phyloP scores from a whole-genome alignment of 2,329 filamentous ascomycete genomes.

The Xylaria sp. region DNA sequence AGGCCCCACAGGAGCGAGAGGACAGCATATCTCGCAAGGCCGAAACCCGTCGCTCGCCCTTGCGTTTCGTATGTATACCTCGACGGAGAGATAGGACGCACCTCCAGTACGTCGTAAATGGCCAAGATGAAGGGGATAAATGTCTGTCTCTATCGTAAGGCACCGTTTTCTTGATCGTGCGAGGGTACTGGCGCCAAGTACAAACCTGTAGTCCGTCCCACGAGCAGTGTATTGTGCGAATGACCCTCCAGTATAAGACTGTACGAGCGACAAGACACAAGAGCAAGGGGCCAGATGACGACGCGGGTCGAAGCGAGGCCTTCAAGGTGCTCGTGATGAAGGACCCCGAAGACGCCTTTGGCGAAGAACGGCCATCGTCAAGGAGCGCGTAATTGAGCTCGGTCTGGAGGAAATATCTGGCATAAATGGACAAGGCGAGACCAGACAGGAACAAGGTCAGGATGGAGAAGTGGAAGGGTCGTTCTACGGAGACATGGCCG shows the following conservation, averaged over 20 bases:
- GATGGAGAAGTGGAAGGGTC: conserved; percentile 41
- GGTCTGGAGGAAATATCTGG: conserved; percentile 16
- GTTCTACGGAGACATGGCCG: conserved; percentile 25
- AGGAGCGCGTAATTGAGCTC: conserved; percentile 14
- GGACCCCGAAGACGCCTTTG: conserved; percentile 6
- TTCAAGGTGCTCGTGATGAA: conserved; percentile 14
- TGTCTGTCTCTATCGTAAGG: conserved; percentile 27
- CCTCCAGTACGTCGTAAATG: conserved; percentile 26
- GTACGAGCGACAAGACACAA: conserved; percentile 31
- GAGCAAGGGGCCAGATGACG: conserved; percentile 26
- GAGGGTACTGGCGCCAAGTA: not conserved
- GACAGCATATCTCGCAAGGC: conserved; percentile 22
- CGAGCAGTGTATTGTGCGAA: conserved; percentile 39
- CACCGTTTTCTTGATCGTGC: not conserved
- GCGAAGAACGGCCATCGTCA: conserved; percentile 8
- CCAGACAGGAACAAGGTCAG: conserved; percentile 32
- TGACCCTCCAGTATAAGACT: conserved; percentile 37
- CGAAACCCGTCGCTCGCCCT: conserved; percentile 5
- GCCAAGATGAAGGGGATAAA: conserved; percentile 38
- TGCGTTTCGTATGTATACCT: conserved; percentile 24
- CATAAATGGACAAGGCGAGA: conserved; percentile 22
- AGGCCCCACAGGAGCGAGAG: conserved; percentile 38
- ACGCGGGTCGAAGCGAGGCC: conserved; percentile 16
- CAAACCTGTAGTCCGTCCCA: conserved; percentile 40
- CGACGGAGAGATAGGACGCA: conserved; percentile 28